Percentiles rank a stretch among this genome's conserved stretches.
Evolutionary conservation across 495 filamentous ascomycete genomes (phyloP).

Genomic region (Venustampulla echinocandica): DNA sequence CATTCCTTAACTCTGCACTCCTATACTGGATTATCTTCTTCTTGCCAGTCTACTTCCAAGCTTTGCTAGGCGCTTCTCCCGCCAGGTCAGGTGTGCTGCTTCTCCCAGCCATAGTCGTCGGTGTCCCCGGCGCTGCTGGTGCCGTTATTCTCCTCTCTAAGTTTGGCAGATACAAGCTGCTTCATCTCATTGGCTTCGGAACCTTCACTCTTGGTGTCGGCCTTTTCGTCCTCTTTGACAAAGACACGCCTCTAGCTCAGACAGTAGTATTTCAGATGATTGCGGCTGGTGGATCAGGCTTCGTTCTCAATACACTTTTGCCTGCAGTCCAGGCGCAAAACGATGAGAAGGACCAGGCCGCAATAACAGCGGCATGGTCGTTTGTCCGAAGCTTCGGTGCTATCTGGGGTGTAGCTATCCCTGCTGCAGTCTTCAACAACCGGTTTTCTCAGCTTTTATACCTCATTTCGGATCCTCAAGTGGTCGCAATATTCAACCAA

Average conservation of each 20-base stretch:
- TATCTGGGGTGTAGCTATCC: conserved; percentile 44
- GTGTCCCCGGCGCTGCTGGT: conserved; percentile 51
- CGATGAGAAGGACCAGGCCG: conserved; percentile 25
- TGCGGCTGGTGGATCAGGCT: conserved; percentile 50
- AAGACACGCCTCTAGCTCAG: conserved; percentile 23
- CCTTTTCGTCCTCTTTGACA: conserved; percentile 31
- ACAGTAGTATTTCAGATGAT: conserved; percentile 65
- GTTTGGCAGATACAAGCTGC: conserved; percentile 45
- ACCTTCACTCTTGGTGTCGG: conserved; percentile 56
- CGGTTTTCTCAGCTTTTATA: conserved; percentile 20
- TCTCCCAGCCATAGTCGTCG: conserved; percentile 58
- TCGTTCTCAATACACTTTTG: conserved; percentile 1
- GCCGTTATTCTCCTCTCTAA: conserved; percentile 64
- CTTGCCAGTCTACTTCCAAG: conserved; percentile 70
- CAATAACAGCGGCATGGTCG: conserved; percentile 34
- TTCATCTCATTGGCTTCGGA: conserved; percentile 45
- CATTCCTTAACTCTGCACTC: conserved; percentile 56
- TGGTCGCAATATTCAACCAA: not conserved
- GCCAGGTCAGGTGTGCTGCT: conserved; percentile 64
- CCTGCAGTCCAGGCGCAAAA: conserved; percentile 8
- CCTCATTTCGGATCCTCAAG: conserved; percentile 18
- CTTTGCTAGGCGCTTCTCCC: conserved; percentile 60
- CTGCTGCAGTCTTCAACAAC: conserved; percentile 42
- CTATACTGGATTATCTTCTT: conserved; percentile 67
- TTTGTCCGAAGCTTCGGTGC: conserved; percentile 40